A percentile compares a stretch with the other conserved stretches of the same genome.
Conservation (phyloP, 2,329 filamentous ascomycete species). For the Elsinoe fawcettii region DNA sequence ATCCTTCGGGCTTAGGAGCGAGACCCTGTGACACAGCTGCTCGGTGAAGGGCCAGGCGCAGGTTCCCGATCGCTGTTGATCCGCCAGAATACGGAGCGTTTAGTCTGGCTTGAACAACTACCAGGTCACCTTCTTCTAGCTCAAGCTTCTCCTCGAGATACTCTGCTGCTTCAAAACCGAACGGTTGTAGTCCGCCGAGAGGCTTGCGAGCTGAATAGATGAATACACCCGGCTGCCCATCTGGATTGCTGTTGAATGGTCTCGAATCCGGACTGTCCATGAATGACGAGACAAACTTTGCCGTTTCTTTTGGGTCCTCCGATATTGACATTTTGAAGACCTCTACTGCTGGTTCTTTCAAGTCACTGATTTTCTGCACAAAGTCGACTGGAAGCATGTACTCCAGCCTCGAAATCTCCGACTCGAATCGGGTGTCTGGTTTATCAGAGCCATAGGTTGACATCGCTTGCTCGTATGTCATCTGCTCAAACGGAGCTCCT, state of each 20-base stretch:
- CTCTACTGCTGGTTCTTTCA: conserved; percentile 65
- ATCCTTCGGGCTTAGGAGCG: conserved; percentile 45
- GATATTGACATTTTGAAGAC: conserved; percentile 59
- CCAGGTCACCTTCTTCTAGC: conserved; percentile 64
- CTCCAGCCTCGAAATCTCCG: conserved; percentile 56
- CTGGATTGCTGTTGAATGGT: conserved; percentile 57
- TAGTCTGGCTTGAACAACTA: conserved; percentile 72
- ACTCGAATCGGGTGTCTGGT: conserved; percentile 73
- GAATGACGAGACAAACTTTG: conserved; percentile 59
- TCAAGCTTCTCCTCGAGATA: conserved; percentile 46
- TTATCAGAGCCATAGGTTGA: conserved; percentile 78
- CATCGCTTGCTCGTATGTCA: conserved; percentile 75
- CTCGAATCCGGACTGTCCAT: conserved; percentile 57
- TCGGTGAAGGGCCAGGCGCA: conserved; percentile 64
- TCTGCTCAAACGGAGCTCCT: conserved; percentile 45
- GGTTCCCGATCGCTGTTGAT: conserved; percentile 62
- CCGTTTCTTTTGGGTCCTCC: conserved; percentile 46
- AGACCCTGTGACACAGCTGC: conserved; percentile 57
- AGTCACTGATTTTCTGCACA: conserved; percentile 63
- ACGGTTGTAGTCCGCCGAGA: conserved; percentile 64
- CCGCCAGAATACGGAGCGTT: conserved; percentile 60
- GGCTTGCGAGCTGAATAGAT: conserved; percentile 67
- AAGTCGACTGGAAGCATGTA: conserved; percentile 57
- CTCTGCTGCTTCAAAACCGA: conserved; percentile 65
- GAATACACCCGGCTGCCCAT: conserved; percentile 74